A percentile compares a stretch with the other conserved stretches of the same genome.
phyloP scores from a whole-genome alignment of 495 filamentous ascomycete genomes.

The Letharia lupina region DNA sequence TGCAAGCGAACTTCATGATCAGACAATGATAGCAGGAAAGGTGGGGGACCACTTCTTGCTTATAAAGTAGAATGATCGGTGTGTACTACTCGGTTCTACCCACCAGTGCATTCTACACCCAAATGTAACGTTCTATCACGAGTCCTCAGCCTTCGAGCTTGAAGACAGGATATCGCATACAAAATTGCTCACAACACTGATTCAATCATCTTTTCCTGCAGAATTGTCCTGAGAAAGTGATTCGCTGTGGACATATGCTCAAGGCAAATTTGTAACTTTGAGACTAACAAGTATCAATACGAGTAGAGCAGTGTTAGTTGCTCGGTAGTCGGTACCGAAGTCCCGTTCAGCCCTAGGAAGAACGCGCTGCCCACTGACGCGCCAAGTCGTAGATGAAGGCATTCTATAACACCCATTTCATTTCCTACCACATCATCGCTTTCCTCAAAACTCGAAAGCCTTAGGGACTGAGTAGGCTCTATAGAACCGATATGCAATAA shows the following conservation, averaged over 20 bases:
- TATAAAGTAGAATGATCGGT: too few relatives aligned
- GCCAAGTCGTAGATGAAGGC: not conserved
- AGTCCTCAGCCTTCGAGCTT: too few relatives aligned
- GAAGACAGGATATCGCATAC: too few relatives aligned
- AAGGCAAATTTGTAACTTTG: too few relatives aligned
- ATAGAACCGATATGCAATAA: constrained; percentile 4
- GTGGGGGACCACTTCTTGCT: not conserved
- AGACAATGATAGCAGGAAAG: not conserved
- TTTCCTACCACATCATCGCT: not conserved
- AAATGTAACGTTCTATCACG: not conserved
- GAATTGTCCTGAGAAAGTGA: too few relatives aligned
- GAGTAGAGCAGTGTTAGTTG: not conserved
- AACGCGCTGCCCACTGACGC: constrained; percentile 1
- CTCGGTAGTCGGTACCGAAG: too few relatives aligned
- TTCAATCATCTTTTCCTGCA: too few relatives aligned
- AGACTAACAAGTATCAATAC: not conserved
- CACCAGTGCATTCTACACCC: not conserved
- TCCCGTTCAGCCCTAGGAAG: not conserved
- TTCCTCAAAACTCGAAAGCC: not conserved
- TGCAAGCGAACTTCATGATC: not conserved
- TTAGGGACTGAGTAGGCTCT: not conserved
- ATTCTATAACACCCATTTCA: not conserved
- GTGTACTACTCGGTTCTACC: not conserved
- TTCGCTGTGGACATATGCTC: too few relatives aligned
- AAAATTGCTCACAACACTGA: too few relatives aligned